Evolutionary conservation across 2,329 filamentous ascomycete genomes (phyloP).

Genomic region (Aspergillus fumigatus): DNA sequence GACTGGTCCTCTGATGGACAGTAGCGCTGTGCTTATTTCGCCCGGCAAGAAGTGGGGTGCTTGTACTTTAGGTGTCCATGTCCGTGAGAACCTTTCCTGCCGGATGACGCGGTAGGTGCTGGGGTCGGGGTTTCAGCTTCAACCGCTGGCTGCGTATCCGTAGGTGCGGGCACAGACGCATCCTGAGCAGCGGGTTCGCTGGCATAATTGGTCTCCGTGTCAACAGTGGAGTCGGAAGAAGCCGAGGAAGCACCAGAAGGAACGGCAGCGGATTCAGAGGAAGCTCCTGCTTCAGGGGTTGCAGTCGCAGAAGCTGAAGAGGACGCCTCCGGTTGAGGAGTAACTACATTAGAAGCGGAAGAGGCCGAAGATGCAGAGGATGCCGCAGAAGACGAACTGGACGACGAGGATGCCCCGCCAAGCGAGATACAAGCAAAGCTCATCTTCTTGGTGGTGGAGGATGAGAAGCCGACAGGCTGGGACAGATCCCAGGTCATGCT

Average conservation of each 20-base stretch:
- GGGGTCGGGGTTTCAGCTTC: neutral
- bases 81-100: neutral
- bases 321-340: too few relatives aligned
- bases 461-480: slow-evolving; percentile 19
- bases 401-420: neutral
- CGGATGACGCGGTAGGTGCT: neutral
- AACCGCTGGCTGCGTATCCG: too few relatives aligned
- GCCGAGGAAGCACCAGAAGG: neutral
- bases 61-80: neutral
- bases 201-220: neutral
- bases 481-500: slow-evolving; percentile 40
- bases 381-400: neutral
- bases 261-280: too few relatives aligned
- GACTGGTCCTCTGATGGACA: too few relatives aligned
- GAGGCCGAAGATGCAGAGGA: neutral
- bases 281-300: too few relatives aligned
- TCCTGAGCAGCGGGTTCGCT: too few relatives aligned
- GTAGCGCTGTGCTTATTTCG: neutral
- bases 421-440: slow-evolving; percentile 24
- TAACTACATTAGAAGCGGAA: neutral
- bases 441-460: slow-evolving; percentile 18
- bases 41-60: neutral
- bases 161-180: neutral
- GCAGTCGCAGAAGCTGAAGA: too few relatives aligned
- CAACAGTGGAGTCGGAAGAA: neutral